Evolutionary conservation across 2,329 filamentous ascomycete genomes (phyloP).

Genomic region (Penicillium sp.): DNA sequence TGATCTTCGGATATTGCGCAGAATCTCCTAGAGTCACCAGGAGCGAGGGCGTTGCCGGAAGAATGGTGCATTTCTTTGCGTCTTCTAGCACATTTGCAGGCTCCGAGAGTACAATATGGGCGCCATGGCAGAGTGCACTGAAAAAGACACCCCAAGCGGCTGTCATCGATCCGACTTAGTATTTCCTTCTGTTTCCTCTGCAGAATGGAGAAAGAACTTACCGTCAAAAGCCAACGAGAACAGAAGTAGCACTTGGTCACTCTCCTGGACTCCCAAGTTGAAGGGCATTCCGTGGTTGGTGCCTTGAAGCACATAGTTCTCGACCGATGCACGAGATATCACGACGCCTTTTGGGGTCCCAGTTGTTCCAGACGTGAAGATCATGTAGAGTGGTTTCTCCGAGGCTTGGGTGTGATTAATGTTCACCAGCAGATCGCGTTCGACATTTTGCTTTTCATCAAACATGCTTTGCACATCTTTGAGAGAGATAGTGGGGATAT

Average conservation of each 20-base stretch:
- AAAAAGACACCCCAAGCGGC: slow-evolving; percentile 17
- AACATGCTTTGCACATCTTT: background rate
- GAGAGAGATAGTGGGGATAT: background rate
- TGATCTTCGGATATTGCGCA: background rate
- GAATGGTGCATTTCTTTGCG: slow-evolving; percentile 4
- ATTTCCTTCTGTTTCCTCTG: background rate
- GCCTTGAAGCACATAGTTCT: background rate
- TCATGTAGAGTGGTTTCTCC: slow-evolving; percentile 2
- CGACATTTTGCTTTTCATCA: background rate
- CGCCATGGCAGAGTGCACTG: slow-evolving; percentile 21
- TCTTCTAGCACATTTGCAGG: background rate
- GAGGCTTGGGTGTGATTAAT: background rate
- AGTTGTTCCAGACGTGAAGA: slow-evolving; percentile 22
- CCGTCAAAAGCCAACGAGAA: slow-evolving; percentile 31
- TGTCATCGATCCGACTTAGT: background rate
- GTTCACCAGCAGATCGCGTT: background rate
- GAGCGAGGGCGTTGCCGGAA: slow-evolving; percentile 4
- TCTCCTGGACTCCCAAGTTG: background rate
- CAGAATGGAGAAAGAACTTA: background rate
- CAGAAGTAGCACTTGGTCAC: slow-evolving; percentile 17
- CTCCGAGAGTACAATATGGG: background rate
- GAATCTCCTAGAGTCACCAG: slow-evolving; percentile 7
- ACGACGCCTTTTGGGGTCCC: slow-evolving; percentile 21
- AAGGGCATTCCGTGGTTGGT: background rate
- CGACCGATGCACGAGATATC: slow-evolving; percentile 4